Evolutionary conservation across 192 early-diverging fungal genomes (phyloP), one percentile per base, ranked within the genome.

Genomic region (Coemansia sp.): DNA sequence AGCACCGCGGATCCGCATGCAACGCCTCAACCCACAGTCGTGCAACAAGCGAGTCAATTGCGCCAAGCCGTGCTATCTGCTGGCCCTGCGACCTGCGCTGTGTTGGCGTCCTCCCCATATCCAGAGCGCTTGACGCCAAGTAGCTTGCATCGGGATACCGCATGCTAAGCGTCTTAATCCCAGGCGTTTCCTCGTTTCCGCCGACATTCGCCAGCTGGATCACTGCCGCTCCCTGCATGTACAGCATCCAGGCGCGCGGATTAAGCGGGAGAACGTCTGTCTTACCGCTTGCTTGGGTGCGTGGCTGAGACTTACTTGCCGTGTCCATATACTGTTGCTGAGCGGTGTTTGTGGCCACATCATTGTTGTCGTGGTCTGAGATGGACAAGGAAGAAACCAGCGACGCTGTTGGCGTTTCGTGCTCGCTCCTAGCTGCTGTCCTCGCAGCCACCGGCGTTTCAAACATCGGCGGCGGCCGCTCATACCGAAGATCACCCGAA

Each of bases 151-250:
- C 62, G 0, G 69, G 75, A 19, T 62, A 42, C n/a, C 64, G 78
- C 48, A 58, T 26, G 39, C 43, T 45, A 9, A 83, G 67, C 32
- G 39, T 41, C 44, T 75, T 78, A 15, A 83, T 83, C 44, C 76
- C 72, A 7, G 81, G 75, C 5, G 71, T 72, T 10, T 60, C 39
- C 47, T 83, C 81, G 37, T 50, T 75, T 8, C 72, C 81, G 1
- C 81, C 81, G 0, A 83, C 56, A 16, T 83, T 83, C 44, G 72
- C 68, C 13, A 83, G 64, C 59, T 83, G 81, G 2, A 83, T 42
- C 5, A 72, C 81, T 5, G 76, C 75, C 18, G 81, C 81, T 16
- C 81, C 81, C 48, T 83, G 81, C 81, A 83, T 83, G 39, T 83
- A 83, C 39, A 83, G 56, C 72, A 72, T 72, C 63, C 69, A 77